Evolutionary conservation across 352 stramenopile genomes (phyloP), one percentile per base, ranked within the genome.

Genomic region (Phytophthora idaei): DNA sequence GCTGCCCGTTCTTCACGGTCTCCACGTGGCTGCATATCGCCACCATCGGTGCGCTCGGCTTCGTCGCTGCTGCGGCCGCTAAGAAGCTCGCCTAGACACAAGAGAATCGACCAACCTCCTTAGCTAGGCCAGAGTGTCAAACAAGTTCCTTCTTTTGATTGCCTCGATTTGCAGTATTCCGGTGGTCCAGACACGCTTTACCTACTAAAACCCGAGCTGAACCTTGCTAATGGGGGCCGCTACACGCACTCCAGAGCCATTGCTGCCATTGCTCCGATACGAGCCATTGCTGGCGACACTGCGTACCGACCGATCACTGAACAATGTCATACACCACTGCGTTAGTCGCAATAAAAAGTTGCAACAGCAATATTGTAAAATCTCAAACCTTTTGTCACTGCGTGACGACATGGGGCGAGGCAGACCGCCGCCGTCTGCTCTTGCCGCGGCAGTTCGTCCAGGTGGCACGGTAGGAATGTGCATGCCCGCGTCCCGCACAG

Each of bases 11-110:
- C 71, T 93, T 91, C 74, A 87, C 81, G 61, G 71, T 81, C 47
- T 93, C 85, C 48, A 82, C 82, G 49, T 93, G 85, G 85, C 75
- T 93, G 69, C 85, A 93, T 71, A 76, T 93, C 31, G 79, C 73
- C 31, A 83, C 80, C 11, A 77, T 93, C 58, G 79, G 82, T 25
- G 70, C 77, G 8, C 58, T 93, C 14, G 81, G 79, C 37, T 67
- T 91, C 50, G 79, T 79, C 9, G 68, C 71, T 57, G 73, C 76
- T 29, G 54, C 77, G 7, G 60, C 81, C 21, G 61, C 74, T 41
- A 91, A 91, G 76, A 90, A 90, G 58, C 73, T 90, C 44, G 65
- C 64, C 57, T 88, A 86, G 56, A 54, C 17, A 9, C 21, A 21
- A 21, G 21, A 15, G 4, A 25, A 14, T 49, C 21, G 17, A 49